Evolutionary conservation across 2,329 filamentous ascomycete species (phyloP), one percentile per base, ranked within the genome.

Genomic region (Colletotrichum simmondsii): DNA sequence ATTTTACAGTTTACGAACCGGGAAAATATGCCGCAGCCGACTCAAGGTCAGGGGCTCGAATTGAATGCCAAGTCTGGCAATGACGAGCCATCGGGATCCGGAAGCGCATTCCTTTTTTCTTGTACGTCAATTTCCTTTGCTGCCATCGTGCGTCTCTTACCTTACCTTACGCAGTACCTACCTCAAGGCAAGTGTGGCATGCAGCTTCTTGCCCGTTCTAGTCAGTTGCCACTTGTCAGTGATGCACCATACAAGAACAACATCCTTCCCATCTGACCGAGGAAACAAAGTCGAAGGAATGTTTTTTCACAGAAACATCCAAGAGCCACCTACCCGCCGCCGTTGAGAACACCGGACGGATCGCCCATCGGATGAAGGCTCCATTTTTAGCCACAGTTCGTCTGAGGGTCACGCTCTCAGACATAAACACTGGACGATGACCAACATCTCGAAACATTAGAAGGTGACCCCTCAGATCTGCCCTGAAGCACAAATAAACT

Each of bases 11-110:
- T 42, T 42, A 54, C 35, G 26, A 54, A 54, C 56, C 58, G 64
- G 69, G 14, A 68, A 46, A 62, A 68, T 63, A 68, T 54, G 58
- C 58, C 58, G 69, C 63, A 63, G 58, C 42, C 65, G 65, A 68
- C 58, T 59, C 65, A 72, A 6, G 65, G 65, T 52, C 57, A 61
- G 46, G 49, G 49, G 57, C 14, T 16, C 19, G 30, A 61, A 37
- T 37, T 46, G 35, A 61, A 19, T 37, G 19, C 22, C 22, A 60
- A 22, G 24, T 30, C 16, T 10, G 59, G 24, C 22, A 46, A 16
- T 62, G 54, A n/a, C 56, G 26, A 58, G 56, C 28, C n/a, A 16
- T 35, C 19, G 11, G 56, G 56, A 60, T 42, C 30, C 26, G 22
- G 5, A 56, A 26, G 22, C n/a, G 42, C 19, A 19, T 22, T 49